phyloP scores from a whole-genome alignment of 225 moss, liverwort and hornwort species.

The Bryum argenteum region DNA sequence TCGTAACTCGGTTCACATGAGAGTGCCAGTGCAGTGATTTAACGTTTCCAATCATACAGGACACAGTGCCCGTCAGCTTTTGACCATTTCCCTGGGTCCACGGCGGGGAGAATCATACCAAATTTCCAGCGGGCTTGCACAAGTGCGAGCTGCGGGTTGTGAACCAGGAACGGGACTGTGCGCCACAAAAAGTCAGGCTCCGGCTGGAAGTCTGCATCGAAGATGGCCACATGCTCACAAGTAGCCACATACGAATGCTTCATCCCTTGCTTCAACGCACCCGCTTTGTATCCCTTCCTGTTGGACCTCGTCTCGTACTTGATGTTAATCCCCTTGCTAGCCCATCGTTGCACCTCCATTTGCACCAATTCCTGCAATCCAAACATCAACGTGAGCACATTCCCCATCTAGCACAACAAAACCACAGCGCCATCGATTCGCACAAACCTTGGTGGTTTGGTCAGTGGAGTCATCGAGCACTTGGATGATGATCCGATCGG shows the following conservation, averaged over 20 bases:
- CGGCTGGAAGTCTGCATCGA: slow-evolving; percentile 86
- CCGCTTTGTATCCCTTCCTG: slow-evolving; percentile 79
- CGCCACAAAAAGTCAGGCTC: slow-evolving; percentile 71
- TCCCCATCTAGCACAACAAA: too few species aligned
- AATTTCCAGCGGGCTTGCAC: slow-evolving; percentile 87
- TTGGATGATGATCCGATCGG: slow-evolving; percentile 82
- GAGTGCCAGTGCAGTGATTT: background rate
- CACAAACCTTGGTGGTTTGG: slow-evolving; percentile 61
- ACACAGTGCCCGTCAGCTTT: too few species aligned
- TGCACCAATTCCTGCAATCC: slow-evolving; percentile 69
- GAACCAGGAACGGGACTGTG: slow-evolving; percentile 69
- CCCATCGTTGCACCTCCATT: slow-evolving; percentile 82
- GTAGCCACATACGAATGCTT: slow-evolving; percentile 56
- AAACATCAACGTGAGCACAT: too few species aligned
- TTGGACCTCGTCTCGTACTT: slow-evolving; percentile 75
- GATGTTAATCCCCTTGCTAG: slow-evolving; percentile 81
- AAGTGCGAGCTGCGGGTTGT: slow-evolving; percentile 68
- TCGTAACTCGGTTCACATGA: slow-evolving; percentile 24
- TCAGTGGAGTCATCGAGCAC: slow-evolving; percentile 90
- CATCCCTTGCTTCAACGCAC: slow-evolving; percentile 78
- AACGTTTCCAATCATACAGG: slow-evolving; percentile 9
- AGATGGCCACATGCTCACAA: slow-evolving; percentile 78
- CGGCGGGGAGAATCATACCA: background rate
- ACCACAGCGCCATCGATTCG: too few species aligned
- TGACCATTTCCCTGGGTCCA: too few species aligned